phyloP scores from a whole-genome alignment of 371 early-diverging fungal genomes.

The Lichtheimia ramosa region DNA sequence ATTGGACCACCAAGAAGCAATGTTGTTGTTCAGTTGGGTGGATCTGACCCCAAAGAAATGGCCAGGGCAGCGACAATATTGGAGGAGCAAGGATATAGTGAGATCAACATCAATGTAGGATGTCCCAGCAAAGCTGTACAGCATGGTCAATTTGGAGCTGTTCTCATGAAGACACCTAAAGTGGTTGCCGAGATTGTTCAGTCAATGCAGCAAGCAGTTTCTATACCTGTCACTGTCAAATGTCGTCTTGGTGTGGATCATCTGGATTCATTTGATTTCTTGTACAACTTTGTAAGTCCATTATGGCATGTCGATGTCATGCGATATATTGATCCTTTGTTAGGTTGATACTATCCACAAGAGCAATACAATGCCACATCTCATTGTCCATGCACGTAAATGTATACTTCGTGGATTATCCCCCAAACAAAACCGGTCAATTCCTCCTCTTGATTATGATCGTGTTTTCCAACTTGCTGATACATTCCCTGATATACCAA shows the following conservation, averaged over 20 bases:
- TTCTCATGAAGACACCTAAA: constrained; percentile 73
- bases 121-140: constrained; percentile 77
- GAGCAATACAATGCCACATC: constrained; percentile 35
- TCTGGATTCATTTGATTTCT: constrained; percentile 63
- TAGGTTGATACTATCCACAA: constrained; percentile 41
- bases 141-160: constrained; percentile 71
- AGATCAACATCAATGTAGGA: constrained; percentile 77
- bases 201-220: constrained; percentile 51
- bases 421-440: constrained; percentile 81
- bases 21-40: constrained; percentile 66
- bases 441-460: constrained; percentile 80
- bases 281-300: constrained; percentile 56
- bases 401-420: constrained; percentile 83
- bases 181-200: constrained; percentile 58
- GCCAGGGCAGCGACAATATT: constrained; percentile 52
- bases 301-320: neutral
- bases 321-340: neutral
- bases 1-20: constrained; percentile 54
- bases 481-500: constrained; percentile 61
- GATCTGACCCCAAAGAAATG: constrained; percentile 54
- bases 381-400: constrained; percentile 89
- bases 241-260: constrained; percentile 78
- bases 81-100: constrained; percentile 50
- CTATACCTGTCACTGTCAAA: constrained; percentile 70
- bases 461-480: constrained; percentile 69